These are phyloP conservation scores for Monilinia polystroma DNA, from an alignment of 2,329 filamentous ascomycete species.

Conservation along the genomic window DNA sequence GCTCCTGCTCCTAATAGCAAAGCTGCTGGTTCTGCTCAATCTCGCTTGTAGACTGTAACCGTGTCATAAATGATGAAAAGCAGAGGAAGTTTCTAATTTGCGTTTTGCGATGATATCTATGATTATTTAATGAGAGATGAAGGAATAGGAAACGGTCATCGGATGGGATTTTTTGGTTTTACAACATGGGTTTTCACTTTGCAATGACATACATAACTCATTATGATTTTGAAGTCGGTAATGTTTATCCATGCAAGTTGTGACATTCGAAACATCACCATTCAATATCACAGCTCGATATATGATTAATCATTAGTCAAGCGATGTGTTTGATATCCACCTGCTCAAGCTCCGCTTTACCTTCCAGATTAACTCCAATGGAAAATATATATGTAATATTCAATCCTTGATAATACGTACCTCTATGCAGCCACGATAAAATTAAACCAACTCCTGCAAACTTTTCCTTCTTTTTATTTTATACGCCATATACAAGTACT, in stretches of 20 bases:
- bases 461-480: no score
- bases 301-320: background rate
- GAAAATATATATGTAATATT: background rate
- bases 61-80: background rate
- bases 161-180: constrained; percentile 1
- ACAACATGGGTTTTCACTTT: constrained; percentile 7
- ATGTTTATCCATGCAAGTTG: background rate
- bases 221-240: background rate
- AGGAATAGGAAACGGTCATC: background rate
- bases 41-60: constrained; percentile 19
- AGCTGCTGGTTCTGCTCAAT: constrained; percentile 21
- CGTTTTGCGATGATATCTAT: constrained; percentile 12
- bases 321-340: background rate
- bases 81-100: background rate
- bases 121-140: constrained; percentile 10
- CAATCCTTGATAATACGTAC: background rate
- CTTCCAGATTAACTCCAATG: background rate
- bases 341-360: background rate
- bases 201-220: constrained; percentile 12
- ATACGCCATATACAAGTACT: no score
- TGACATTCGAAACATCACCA: background rate
- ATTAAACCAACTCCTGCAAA: no score
- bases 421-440: background rate
- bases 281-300: background rate
- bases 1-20: constrained; percentile 26